These are phyloP conservation scores for Trypanosoma melophagium DNA, from an alignment of 208 protist species.

Conservation along the genomic window DNA sequence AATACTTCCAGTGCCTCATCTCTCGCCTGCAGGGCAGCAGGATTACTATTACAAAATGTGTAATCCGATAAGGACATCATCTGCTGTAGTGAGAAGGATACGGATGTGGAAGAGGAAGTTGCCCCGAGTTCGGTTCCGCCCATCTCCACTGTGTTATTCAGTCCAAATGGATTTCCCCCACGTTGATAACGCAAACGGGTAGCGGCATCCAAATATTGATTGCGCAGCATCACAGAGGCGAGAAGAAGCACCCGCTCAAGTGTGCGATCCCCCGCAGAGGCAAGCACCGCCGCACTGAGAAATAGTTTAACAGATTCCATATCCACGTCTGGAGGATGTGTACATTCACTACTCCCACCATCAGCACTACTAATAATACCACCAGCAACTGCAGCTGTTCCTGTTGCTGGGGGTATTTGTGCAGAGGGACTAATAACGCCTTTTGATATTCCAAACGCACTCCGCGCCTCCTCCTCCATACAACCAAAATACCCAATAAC, in stretches of 20 bases:
- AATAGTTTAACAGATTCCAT: slow-evolving; percentile 25
- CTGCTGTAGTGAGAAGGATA: too few relatives aligned
- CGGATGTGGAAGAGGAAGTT: too few relatives aligned
- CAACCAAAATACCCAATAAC: slow-evolving; percentile 86
- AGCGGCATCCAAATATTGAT: slow-evolving; percentile 38
- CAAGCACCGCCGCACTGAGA: slow-evolving; percentile 70
- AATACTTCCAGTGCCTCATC: slow-evolving; percentile 31
- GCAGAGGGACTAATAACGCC: too few relatives aligned
- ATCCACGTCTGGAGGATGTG: background rate
- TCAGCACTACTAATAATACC: too few relatives aligned
- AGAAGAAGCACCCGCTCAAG: slow-evolving; percentile 80
- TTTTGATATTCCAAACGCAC: slow-evolving; percentile 70
- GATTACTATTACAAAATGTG: background rate
- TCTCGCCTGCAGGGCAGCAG: background rate
- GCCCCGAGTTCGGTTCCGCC: too few relatives aligned
- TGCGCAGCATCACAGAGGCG: slow-evolving; percentile 76
- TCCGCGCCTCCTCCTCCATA: slow-evolving; percentile 53
- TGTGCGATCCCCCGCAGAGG: slow-evolving; percentile 77
- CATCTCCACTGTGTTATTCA: too few relatives aligned
- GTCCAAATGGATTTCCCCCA: background rate
- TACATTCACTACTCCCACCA: too few relatives aligned
- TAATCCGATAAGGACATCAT: too few relatives aligned
- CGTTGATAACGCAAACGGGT: background rate
- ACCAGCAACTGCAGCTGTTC: too few relatives aligned
- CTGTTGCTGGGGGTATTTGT: too few relatives aligned